A percentile compares a stretch with the other conserved stretches of the same genome.
These are phyloP conservation scores for Candida succiphila DNA, from an alignment of 805 yeast species.

Conservation along the genomic window DNA sequence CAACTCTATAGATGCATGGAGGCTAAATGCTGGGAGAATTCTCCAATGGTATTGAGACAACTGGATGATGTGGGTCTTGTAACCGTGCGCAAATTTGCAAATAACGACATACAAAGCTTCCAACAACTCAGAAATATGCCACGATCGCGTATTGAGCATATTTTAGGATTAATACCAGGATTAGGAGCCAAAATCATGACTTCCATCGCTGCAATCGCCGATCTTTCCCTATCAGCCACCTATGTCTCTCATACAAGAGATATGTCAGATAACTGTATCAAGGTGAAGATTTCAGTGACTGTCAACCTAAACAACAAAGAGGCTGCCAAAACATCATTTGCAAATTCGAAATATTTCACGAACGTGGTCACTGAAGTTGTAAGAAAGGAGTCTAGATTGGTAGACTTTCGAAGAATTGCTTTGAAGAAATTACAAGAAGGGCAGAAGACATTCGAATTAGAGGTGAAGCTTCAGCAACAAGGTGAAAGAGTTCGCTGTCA, in stretches of 20 bases:
- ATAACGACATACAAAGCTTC: slow-evolving; percentile 24
- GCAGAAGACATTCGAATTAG: slow-evolving; percentile 18
- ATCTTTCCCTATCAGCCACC: slow-evolving; percentile 1
- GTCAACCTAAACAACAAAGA: too few species aligned
- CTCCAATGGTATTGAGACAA: slow-evolving; percentile 34
- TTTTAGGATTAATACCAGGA: slow-evolving; percentile 30
- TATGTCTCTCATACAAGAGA: slow-evolving; percentile 12
- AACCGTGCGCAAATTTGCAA: slow-evolving; percentile 27
- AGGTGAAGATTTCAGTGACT: too few species aligned
- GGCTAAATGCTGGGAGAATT: slow-evolving; percentile 43
- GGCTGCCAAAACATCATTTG: too few species aligned
- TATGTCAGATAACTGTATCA: slow-evolving; percentile 12
- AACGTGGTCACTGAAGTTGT: slow-evolving; percentile 5
- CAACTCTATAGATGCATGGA: slow-evolving; percentile 28
- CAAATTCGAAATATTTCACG: too few species aligned
- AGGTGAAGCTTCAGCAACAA: slow-evolving; percentile 9
- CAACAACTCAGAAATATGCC: slow-evolving; percentile 20
- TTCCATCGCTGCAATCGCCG: slow-evolving; percentile 27
- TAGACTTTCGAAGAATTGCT: slow-evolving; percentile 35
- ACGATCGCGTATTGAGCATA: slow-evolving; percentile 28
- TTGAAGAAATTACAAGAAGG: slow-evolving; percentile 13
- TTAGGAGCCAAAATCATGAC: slow-evolving; percentile 26
- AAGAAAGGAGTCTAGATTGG: slow-evolving; percentile 19
- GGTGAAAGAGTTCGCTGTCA: slow-evolving; percentile 18
- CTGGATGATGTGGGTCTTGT: slow-evolving; percentile 35